Conservation (phyloP, 2,329 filamentous ascomycete species). For the Pseudocercospora vitis region DNA sequence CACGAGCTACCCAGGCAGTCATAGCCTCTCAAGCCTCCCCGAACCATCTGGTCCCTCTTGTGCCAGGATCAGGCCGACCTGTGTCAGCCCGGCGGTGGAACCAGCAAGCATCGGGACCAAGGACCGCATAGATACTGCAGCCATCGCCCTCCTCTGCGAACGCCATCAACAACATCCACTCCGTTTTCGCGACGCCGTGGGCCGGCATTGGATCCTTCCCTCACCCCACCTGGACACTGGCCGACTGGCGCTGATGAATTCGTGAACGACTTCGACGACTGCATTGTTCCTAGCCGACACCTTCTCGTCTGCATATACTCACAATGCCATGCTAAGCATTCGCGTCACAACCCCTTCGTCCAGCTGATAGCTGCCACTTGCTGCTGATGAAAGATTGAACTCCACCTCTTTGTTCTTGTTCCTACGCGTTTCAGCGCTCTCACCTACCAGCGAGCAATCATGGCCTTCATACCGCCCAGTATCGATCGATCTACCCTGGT, state of each 20-base stretch:
- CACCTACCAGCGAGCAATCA: slow-evolving; percentile 12
- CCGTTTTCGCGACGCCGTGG: slow-evolving; percentile 23
- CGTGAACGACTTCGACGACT: slow-evolving; percentile 14
- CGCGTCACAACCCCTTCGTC: slow-evolving; percentile 7
- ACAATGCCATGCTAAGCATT: slow-evolving; percentile 22
- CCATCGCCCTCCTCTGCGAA: slow-evolving; percentile 19
- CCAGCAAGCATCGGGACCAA: slow-evolving; percentile 22
- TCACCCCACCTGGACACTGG: slow-evolving; percentile 14
- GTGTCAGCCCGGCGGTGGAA: slow-evolving; percentile 22
- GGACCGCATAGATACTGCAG: slow-evolving; percentile 24
- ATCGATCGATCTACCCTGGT: slow-evolving; percentile 23
- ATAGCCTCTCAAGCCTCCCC: slow-evolving; percentile 8
- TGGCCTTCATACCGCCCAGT: slow-evolving; percentile 20
- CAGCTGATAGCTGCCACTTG: slow-evolving; percentile 5
- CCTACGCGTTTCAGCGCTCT: slow-evolving; percentile 7
- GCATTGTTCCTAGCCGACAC: slow-evolving; percentile 21
- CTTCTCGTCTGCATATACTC: slow-evolving; percentile 21
- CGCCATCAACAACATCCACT: slow-evolving; percentile 21
- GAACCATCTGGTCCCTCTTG: slow-evolving; percentile 14
- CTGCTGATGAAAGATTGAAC: slow-evolving; percentile 12
- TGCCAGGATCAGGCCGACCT: slow-evolving; percentile 10
- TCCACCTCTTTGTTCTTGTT: slow-evolving; percentile 3
- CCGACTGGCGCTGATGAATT: slow-evolving; percentile 17
- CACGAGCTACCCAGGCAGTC: slow-evolving; percentile 12
- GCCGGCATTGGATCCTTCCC: slow-evolving; percentile 17